These are phyloP conservation scores for Aotearoamyces nothofagi DNA, from an alignment of 2,329 filamentous ascomycete genomes.

Conservation along the genomic window DNA sequence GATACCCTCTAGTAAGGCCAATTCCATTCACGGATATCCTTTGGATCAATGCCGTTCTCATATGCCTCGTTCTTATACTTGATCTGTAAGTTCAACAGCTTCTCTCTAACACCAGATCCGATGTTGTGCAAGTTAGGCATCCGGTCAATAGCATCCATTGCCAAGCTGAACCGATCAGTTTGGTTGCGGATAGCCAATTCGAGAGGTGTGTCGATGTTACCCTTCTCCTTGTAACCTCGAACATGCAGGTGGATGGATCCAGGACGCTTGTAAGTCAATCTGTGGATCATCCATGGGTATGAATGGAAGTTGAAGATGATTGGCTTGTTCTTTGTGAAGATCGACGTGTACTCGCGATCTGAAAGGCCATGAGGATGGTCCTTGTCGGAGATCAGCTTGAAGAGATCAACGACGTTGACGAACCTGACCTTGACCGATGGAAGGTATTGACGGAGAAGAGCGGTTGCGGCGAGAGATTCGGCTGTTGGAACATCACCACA, in stretches of 20 bases:
- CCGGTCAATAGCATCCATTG: slow-evolving; percentile 62
- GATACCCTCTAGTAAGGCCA: too few relatives aligned
- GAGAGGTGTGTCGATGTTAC: slow-evolving; percentile 69
- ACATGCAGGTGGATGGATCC: slow-evolving; percentile 56
- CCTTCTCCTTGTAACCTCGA: slow-evolving; percentile 71
- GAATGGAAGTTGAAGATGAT: slow-evolving; percentile 77
- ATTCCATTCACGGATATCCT: too few relatives aligned
- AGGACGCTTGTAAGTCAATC: slow-evolving; percentile 60
- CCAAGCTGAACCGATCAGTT: slow-evolving; percentile 62
- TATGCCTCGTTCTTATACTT: slow-evolving; percentile 47
- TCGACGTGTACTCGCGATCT: slow-evolving; percentile 46
- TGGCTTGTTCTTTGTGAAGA: slow-evolving; percentile 60
- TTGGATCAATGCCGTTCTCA: slow-evolving; percentile 56
- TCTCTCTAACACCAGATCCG: slow-evolving; percentile 45
- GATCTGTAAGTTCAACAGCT: slow-evolving; percentile 49
- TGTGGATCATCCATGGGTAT: slow-evolving; percentile 71
- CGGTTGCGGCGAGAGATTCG: slow-evolving; percentile 60
- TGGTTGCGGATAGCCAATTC: slow-evolving; percentile 66
- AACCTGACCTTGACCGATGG: slow-evolving; percentile 63
- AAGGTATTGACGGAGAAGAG: slow-evolving; percentile 55
- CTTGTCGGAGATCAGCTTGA: slow-evolving; percentile 56
- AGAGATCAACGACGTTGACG: slow-evolving; percentile 68
- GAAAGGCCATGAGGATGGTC: slow-evolving; percentile 62
- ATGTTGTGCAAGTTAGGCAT: slow-evolving; percentile 47
- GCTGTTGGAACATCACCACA: slow-evolving; percentile 60